Evolutionary conservation across 2,329 filamentous ascomycete species (phyloP), one percentile per base, ranked within the genome.

Genomic region (Neonectria faginata): DNA sequence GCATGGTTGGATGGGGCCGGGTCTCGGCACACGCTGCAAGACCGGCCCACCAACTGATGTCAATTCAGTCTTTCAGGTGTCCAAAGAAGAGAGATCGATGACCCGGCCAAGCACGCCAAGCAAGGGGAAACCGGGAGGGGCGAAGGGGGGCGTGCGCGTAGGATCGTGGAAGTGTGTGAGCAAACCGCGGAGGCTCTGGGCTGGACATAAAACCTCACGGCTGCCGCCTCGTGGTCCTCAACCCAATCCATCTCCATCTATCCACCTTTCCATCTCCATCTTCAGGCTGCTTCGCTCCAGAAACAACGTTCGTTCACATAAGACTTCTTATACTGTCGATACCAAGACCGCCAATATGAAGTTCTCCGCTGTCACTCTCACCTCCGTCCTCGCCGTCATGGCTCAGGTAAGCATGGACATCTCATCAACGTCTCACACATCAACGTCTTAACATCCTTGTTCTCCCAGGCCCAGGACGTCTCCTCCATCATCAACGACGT

Each of bases 331-430:
- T 5, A 57, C 55, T 39, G n/a, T 31, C 58, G 45, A 69, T 51
- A 62, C 39, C 44, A 52, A 60, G 36, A 57, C 50, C 60, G 58
- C 54, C 69, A 68, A 41, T 59, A 79, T 80, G 79, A 79, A 78
- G 75, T 75, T 78, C 74, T 71, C 76, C 70, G 70, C 68, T 65
- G 60, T 71, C 22, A 64, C 73, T 50, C 22, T 77, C 64, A 58
- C 76, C 48, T 73, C 60, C 25, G 44, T 75, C 68, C 67, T 78
- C 33, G 72, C 72, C 48, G 72, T 75, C 36, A 14, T 57, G 29
- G 59, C 56, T 6, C 57, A 61, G 62, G 62, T 64, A 61, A 14
- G 56, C 48, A n/a, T 25, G 25, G 5, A 25, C 31, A 18, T 7
- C 3, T 12, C 25, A n/a, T 20, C 12, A n/a, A 18, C 9, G 4